Conservation (phyloP, 768 basidiomycete species). For the Leccinum olivaceopallidum region DNA sequence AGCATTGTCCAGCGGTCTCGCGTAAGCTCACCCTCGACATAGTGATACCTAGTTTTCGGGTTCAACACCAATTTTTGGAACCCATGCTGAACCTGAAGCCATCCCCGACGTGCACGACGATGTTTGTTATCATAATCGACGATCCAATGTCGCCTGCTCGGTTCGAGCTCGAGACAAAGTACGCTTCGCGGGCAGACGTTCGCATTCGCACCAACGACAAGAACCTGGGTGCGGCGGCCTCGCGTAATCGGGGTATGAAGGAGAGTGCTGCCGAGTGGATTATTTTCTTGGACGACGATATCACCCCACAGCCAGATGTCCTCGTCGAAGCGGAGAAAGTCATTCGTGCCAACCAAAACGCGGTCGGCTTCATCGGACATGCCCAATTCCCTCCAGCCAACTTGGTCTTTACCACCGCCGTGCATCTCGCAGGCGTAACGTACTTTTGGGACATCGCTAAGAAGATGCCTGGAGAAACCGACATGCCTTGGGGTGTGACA, state of each 20-base stretch:
- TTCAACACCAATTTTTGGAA: slow-evolving; percentile 44
- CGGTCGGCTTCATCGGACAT: slow-evolving; percentile 57
- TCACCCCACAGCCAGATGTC: slow-evolving; percentile 43
- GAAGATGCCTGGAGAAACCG: slow-evolving; percentile 40
- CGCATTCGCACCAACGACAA: slow-evolving; percentile 50
- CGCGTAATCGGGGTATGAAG: slow-evolving; percentile 54
- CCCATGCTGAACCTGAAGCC: slow-evolving; percentile 44
- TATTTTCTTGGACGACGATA: slow-evolving; percentile 62
- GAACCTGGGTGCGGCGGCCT: slow-evolving; percentile 53
- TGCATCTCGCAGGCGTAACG: slow-evolving; percentile 56
- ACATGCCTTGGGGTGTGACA: slow-evolving; percentile 65
- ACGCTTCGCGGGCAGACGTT: slow-evolving; percentile 46
- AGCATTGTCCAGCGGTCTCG: slow-evolving; percentile 18
- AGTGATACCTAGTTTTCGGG: slow-evolving; percentile 57
- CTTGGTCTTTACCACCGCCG: slow-evolving; percentile 51
- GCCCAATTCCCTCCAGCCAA: slow-evolving; percentile 48
- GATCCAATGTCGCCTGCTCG: slow-evolving; percentile 46
- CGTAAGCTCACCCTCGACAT: slow-evolving; percentile 53
- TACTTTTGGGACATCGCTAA: slow-evolving; percentile 63
- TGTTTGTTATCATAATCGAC: slow-evolving; percentile 62
- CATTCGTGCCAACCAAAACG: slow-evolving; percentile 47
- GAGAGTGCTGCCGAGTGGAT: slow-evolving; percentile 61
- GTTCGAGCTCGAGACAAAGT: slow-evolving; percentile 39
- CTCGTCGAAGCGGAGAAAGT: slow-evolving; percentile 46
- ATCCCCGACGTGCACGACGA: slow-evolving; percentile 44